phyloP scores from a whole-genome alignment of 345 rosid genomes.

The Camelina sativa region DNA sequence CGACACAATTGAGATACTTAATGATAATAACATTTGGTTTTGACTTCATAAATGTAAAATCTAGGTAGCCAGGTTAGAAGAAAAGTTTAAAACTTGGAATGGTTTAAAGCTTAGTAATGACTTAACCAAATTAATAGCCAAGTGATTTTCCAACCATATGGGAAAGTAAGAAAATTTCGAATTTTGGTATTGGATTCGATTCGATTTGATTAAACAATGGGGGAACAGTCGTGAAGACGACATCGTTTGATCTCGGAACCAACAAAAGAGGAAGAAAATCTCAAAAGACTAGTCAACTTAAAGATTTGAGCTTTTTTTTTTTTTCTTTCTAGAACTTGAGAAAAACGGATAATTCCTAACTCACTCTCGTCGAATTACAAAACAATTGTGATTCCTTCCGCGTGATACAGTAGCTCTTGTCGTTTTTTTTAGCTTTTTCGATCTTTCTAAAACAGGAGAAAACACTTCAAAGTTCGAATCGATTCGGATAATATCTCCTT shows the following conservation, averaged over 20 bases:
- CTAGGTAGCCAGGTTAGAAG: no score
- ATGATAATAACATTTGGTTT: not conserved
- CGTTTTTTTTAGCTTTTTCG: not conserved
- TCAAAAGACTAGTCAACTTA: constrained; percentile 7
- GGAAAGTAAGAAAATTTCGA: not conserved
- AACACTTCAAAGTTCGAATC: constrained; percentile 1
- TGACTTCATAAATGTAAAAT: not conserved
- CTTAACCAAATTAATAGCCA: not conserved
- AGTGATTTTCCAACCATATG: not conserved
- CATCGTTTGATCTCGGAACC: not conserved
- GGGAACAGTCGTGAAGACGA: not conserved
- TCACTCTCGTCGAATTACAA: not conserved
- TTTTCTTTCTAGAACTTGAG: not conserved
- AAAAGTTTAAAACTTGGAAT: not conserved
- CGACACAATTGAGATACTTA: not conserved
- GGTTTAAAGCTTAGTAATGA: not conserved
- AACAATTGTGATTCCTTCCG: not conserved
- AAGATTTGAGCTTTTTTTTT: not conserved
- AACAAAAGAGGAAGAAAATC: constrained; percentile 4
- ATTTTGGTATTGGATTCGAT: not conserved
- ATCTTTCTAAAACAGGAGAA: constrained; percentile 13
- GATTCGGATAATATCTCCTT: constrained; percentile 16
- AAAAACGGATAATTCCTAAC: not conserved
- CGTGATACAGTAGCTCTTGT: constrained; percentile 14
- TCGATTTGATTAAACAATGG: no score